Evolutionary conservation across 2,329 filamentous ascomycete species (phyloP).

Genomic region (Neonectria sp.): DNA sequence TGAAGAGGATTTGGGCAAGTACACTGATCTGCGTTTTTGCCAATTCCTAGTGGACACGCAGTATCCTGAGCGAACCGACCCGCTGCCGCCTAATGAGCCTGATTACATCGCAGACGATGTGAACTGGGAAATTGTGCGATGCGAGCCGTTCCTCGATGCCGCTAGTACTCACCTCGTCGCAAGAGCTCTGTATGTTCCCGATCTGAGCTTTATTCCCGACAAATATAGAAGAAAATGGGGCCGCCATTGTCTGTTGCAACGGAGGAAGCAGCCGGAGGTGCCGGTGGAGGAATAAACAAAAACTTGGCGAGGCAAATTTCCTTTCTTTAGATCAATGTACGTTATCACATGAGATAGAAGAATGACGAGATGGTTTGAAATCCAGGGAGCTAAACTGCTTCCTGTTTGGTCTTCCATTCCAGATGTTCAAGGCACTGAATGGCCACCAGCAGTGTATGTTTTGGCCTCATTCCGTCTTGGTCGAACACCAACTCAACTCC

Average conservation of each 20-base stretch:
- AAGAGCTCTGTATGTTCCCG: constrained; percentile 86
- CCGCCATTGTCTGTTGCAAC: constrained; percentile 85
- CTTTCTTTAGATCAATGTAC: constrained; percentile 4
- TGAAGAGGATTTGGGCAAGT: constrained; percentile 88
- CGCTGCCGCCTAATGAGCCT: constrained; percentile 79
- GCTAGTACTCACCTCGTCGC: constrained; percentile 80
- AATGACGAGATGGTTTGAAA: constrained; percentile 18
- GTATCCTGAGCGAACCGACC: constrained; percentile 71
- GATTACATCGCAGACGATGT: constrained; percentile 81
- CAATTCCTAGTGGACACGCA: constrained; percentile 90
- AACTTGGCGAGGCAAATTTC: background rate
- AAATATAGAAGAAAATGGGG: constrained; percentile 85
- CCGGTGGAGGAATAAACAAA: constrained; percentile 5
- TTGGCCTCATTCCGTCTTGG: background rate
- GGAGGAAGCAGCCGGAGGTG: constrained; percentile 54
- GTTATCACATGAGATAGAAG: background rate
- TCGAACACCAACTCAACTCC: constrained; percentile 21
- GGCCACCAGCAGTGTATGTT: constrained; percentile 13
- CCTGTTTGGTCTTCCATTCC: background rate
- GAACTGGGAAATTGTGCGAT: constrained; percentile 85
- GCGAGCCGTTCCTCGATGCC: constrained; percentile 85
- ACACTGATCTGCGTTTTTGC: constrained; percentile 83
- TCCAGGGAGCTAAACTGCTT: constrained; percentile 9
- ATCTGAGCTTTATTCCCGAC: constrained; percentile 77
- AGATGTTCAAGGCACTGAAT: background rate